Evolutionary conservation across 1,284 basidiomycete genomes (phyloP).

Genomic region (Moesziomyces globuligerus): DNA sequence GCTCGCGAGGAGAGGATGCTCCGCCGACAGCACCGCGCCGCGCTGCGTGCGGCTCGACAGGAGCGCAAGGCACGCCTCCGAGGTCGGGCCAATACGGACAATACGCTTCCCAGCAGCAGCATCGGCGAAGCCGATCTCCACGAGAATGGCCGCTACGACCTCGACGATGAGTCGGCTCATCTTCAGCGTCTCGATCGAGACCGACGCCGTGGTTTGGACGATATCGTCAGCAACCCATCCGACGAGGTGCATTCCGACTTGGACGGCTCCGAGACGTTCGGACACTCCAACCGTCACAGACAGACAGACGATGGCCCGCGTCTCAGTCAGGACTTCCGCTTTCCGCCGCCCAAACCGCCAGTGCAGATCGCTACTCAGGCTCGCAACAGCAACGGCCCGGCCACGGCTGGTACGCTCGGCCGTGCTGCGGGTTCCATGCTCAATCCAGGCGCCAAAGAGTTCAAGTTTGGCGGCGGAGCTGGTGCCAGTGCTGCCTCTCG

Average conservation of each 20-base stretch:
- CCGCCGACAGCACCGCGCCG: slow-evolving; percentile 40
- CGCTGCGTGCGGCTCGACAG: slow-evolving; percentile 21
- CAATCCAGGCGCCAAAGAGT: slow-evolving; percentile 53
- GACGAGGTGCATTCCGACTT: slow-evolving; percentile 46
- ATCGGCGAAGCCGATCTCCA: slow-evolving; percentile 40
- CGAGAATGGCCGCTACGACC: slow-evolving; percentile 8
- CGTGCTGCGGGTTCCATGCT: slow-evolving; percentile 38
- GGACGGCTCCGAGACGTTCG: slow-evolving; percentile 40
- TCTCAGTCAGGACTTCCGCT: slow-evolving; percentile 51
- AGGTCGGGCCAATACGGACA: slow-evolving; percentile 40
- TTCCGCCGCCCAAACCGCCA: slow-evolving; percentile 22
- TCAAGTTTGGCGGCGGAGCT: slow-evolving; percentile 34
- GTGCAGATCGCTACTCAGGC: background rate
- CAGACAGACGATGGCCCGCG: slow-evolving; percentile 8
- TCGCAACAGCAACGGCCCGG: slow-evolving; percentile 3
- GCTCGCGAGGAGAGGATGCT: slow-evolving; percentile 45
- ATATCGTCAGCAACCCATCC: slow-evolving; percentile 54
- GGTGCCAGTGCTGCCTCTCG: background rate
- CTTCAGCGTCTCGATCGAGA: background rate
- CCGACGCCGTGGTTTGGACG: slow-evolving; percentile 11
- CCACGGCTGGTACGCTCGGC: slow-evolving; percentile 29
- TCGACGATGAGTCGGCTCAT: background rate
- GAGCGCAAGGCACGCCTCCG: slow-evolving; percentile 23
- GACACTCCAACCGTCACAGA: slow-evolving; percentile 15
- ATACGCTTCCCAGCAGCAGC: slow-evolving; percentile 56